Evolutionary conservation across 768 basidiomycete species (phyloP).

Genomic region (Suillus bovinus): DNA sequence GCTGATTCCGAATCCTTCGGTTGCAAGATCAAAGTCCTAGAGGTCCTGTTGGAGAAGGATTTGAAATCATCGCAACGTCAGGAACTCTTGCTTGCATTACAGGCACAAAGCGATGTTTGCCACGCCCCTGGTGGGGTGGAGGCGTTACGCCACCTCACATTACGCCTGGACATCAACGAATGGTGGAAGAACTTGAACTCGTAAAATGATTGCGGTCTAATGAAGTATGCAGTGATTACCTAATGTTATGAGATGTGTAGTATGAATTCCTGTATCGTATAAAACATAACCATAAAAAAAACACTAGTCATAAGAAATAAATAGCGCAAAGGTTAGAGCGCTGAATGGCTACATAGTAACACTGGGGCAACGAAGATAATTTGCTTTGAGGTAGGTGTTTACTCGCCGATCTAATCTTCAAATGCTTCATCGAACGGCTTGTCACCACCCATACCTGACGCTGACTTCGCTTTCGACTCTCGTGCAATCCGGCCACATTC

Average conservation of each 20-base stretch:
- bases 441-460: slow-evolving; percentile 10
- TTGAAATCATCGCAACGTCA: slow-evolving; percentile 18
- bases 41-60: slow-evolving; percentile 55
- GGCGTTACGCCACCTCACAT: slow-evolving; percentile 54
- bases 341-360: slow-evolving; percentile 15
- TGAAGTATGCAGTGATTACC: not conserved
- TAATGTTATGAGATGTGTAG: slow-evolving; percentile 1
- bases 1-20: slow-evolving; percentile 6
- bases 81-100: slow-evolving; percentile 25
- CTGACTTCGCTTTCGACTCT: slow-evolving; percentile 31
- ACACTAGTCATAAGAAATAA: slow-evolving; percentile 10
- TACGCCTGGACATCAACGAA: slow-evolving; percentile 52
- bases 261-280: slow-evolving; percentile 9
- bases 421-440: slow-evolving; percentile 35
- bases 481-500: slow-evolving; percentile 39
- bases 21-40: slow-evolving; percentile 57
- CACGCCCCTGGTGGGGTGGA: slow-evolving; percentile 52
- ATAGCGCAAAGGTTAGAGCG: slow-evolving; percentile 10
- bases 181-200: slow-evolving; percentile 49
- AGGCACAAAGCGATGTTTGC: slow-evolving; percentile 31
- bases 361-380: slow-evolving; percentile 11
- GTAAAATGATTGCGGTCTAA: not conserved
- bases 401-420: slow-evolving; percentile 28
- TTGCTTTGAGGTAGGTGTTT: not conserved
- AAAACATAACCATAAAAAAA: slow-evolving; percentile 27